Percentiles rank a stretch among this genome's conserved stretches.
Conservation (phyloP, 306 rosid genomes). For the Boehmeria nivea region DNA sequence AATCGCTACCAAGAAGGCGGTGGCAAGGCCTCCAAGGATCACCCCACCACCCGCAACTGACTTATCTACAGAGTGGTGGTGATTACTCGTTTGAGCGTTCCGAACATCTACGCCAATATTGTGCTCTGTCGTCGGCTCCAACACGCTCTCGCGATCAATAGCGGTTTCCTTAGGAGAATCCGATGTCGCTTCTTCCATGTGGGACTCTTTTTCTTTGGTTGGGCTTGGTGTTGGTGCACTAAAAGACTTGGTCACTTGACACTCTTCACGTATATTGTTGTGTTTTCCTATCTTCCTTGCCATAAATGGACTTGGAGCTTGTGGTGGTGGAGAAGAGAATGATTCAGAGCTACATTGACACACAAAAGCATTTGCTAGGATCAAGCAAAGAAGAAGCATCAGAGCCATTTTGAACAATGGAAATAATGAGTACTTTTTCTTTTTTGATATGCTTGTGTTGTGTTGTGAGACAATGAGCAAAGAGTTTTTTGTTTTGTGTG, state of each 20-base stretch:
- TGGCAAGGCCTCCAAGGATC: constrained; percentile 82
- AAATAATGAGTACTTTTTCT: too few relatives aligned
- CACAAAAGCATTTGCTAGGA: constrained; percentile 36
- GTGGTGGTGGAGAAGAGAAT: constrained; percentile 13
- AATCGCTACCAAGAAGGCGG: constrained; percentile 60
- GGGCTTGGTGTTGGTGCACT: constrained; percentile 30
- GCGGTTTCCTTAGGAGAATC: background rate
- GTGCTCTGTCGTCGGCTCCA: constrained; percentile 12
- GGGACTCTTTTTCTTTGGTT: constrained; percentile 23
- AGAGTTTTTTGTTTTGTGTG: too few relatives aligned
- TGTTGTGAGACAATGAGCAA: constrained; percentile 15
- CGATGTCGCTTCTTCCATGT: background rate
- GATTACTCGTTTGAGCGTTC: constrained; percentile 23
- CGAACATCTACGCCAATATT: constrained; percentile 21
- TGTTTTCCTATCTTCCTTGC: constrained; percentile 60
- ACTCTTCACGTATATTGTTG: constrained; percentile 7
- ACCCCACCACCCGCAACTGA: constrained; percentile 75
- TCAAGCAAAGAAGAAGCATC: constrained; percentile 34
- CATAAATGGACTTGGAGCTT: constrained; percentile 17
- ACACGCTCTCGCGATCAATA: constrained; percentile 5
- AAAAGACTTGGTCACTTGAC: constrained; percentile 6
- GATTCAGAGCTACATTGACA: constrained; percentile 7
- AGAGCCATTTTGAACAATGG: constrained; percentile 52
- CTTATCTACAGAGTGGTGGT: constrained; percentile 47
- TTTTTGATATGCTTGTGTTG: constrained; percentile 3